phyloP scores from a whole-genome alignment of 495 filamentous ascomycete species.

The Annulohypoxylon maeteangense region DNA sequence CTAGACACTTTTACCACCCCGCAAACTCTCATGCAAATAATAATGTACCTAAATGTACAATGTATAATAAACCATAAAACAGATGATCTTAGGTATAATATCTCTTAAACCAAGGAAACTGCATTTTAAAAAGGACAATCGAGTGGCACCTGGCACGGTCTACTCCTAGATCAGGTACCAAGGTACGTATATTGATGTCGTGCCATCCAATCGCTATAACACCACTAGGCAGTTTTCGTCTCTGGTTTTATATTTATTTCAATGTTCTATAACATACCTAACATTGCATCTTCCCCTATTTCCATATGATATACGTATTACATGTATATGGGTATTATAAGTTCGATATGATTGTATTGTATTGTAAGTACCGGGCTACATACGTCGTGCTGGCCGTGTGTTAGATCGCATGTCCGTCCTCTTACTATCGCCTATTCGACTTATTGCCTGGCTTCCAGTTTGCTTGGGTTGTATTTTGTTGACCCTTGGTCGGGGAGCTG shows the following conservation, averaged over 20 bases:
- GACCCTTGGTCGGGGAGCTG: not conserved
- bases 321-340: not conserved
- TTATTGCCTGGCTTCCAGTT: not conserved
- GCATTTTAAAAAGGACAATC: not conserved
- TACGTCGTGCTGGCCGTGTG: not conserved
- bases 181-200: not conserved
- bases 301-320: not conserved
- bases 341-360: not conserved
- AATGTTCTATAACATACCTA: no score
- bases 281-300: not conserved
- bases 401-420: not conserved
- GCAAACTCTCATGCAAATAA: not conserved
- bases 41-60: not conserved
- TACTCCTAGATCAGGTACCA: not conserved
- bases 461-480: not conserved
- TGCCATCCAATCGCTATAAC: no score
- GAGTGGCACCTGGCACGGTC: not conserved
- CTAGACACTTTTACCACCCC: slow-evolving; percentile 8
- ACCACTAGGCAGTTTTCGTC: no score
- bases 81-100: not conserved
- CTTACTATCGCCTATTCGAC: not conserved
- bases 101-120: not conserved
- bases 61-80: not conserved
- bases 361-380: not conserved
- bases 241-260: no score